phyloP scores from a whole-genome alignment of 805 yeast genomes.

The Zygoascus flipseniorum region DNA sequence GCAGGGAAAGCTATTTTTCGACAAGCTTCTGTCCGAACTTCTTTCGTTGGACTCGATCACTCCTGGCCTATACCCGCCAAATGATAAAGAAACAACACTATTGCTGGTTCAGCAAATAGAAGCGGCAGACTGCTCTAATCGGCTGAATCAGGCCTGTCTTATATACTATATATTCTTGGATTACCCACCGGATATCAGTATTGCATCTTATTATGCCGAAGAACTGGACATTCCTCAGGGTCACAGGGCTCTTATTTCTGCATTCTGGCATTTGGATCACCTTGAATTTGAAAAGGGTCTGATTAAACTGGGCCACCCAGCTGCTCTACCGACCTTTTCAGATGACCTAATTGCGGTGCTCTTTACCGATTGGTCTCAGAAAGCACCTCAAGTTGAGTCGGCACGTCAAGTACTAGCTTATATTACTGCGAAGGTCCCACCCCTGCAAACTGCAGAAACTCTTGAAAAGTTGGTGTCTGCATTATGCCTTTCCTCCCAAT shows the following conservation, averaged over 20 bases:
- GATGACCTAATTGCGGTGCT: constrained; percentile 7
- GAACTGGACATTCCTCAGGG: constrained; percentile 15
- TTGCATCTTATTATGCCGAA: constrained; percentile 15
- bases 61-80: constrained; percentile 13
- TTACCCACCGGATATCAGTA: constrained; percentile 11
- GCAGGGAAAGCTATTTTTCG: constrained; percentile 15
- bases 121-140: constrained; percentile 2
- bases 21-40: constrained; percentile 10
- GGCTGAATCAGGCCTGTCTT: constrained; percentile 12
- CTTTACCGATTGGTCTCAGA: background rate
- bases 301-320: constrained; percentile 13
- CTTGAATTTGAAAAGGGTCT: constrained; percentile 11
- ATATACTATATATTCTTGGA: constrained; percentile 16
- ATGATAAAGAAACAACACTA: constrained; percentile 4
- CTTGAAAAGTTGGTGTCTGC: constrained; percentile 9
- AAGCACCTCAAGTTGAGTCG: background rate
- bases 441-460: constrained; percentile 4
- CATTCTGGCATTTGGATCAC: constrained; percentile 16
- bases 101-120: constrained; percentile 8
- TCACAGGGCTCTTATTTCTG: constrained; percentile 12
- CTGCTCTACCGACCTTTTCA: constrained; percentile 8
- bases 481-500: constrained; percentile 6
- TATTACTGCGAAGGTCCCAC: constrained; percentile 8
- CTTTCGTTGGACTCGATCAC: constrained; percentile 7
- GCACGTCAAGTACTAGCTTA: constrained; percentile 7